Evolutionary conservation across 345 rosid genomes (phyloP).

Genomic region (Salix dunnii): DNA sequence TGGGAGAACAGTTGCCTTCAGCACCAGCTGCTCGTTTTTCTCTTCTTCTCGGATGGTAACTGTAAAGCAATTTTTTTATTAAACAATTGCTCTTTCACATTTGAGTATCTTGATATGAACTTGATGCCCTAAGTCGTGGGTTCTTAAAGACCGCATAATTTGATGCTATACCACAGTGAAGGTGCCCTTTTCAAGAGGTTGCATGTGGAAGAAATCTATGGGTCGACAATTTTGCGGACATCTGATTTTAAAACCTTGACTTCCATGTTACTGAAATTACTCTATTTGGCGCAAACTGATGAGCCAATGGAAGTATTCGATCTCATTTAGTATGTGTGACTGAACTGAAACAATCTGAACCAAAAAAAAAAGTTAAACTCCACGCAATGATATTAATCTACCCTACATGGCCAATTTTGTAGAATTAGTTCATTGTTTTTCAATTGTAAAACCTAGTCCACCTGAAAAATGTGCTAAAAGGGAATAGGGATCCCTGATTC

Average conservation of each 20-base stretch:
- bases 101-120: background rate
- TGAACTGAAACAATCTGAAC: background rate
- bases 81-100: background rate
- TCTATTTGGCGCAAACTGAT: background rate
- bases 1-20: constrained; percentile 85
- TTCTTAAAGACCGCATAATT: background rate
- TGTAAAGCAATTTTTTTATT: background rate
- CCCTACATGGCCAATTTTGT: background rate
- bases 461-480: background rate
- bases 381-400: background rate
- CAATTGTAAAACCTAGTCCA: background rate
- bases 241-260: background rate
- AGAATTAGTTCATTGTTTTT: background rate
- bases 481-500: background rate
- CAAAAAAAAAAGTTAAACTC: background rate
- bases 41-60: constrained; percentile 84
- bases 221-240: background rate
- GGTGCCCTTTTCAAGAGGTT: background rate
- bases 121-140: background rate
- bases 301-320: background rate
- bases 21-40: constrained; percentile 67
- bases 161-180: background rate
- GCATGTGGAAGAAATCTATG: background rate
- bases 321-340: background rate
- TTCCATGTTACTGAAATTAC: background rate